Evolutionary conservation across 768 basidiomycete species (phyloP).

Genomic region (Auricularia auricula-judae): DNA sequence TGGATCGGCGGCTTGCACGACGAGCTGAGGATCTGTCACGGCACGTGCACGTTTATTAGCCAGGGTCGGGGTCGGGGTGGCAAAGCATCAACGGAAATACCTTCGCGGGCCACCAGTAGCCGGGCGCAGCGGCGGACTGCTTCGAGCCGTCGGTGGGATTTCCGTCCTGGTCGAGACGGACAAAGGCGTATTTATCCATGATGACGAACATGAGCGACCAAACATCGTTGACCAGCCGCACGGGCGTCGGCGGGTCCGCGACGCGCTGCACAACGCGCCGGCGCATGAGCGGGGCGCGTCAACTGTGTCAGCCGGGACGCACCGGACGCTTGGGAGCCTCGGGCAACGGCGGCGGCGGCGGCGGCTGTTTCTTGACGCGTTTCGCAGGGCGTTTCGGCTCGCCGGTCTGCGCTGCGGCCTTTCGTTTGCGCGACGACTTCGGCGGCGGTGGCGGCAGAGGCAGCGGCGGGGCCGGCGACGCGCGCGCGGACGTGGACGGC

Average conservation of each 20-base stretch:
- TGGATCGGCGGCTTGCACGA: neutral
- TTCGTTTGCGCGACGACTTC: neutral
- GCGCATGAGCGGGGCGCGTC: neutral
- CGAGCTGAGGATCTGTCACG: neutral
- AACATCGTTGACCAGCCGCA: too few species aligned
- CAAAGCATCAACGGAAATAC: neutral
- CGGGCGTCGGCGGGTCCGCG: neutral
- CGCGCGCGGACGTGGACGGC: too few species aligned
- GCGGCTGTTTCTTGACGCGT: neutral
- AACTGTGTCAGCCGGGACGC: neutral
- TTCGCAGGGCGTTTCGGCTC: neutral
- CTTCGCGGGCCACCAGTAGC: conserved; percentile 1
- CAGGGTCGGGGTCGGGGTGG: neutral
- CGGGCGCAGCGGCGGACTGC: neutral
- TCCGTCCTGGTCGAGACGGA: neutral
- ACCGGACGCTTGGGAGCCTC: neutral
- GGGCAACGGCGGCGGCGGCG: neutral
- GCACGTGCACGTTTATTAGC: neutral
- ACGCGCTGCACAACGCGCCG: neutral
- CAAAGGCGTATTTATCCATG: neutral
- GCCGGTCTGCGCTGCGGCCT: neutral
- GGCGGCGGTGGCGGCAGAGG: neutral
- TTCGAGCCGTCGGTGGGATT: neutral
- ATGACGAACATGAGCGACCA: neutral
- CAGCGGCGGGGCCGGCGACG: neutral